A percentile compares a stretch with the other conserved stretches of the same genome.
Conservation (phyloP, 2,329 filamentous ascomycete species). For the Gremmenia infestans region DNA sequence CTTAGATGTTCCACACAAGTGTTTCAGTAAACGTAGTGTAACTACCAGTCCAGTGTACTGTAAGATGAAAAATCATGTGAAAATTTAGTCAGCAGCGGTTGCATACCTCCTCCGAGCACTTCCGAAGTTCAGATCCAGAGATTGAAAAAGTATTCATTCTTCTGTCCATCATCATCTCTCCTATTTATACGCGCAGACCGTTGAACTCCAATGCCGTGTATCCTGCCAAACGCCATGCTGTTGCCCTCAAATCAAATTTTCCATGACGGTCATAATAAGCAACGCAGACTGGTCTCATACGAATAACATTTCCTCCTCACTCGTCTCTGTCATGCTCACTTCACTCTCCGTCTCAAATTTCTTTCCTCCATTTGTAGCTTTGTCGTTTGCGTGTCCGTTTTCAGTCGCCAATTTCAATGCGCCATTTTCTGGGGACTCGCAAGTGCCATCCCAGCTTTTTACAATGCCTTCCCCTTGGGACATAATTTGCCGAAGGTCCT, state of each 20-base stretch:
- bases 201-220: not conserved
- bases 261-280: not conserved
- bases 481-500: not conserved
- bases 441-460: not conserved
- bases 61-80: too few species aligned
- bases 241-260: slow-evolving; percentile 1
- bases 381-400: not conserved
- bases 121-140: too few species aligned
- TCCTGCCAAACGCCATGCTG: slow-evolving; percentile 2
- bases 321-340: slow-evolving; percentile 19
- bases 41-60: too few species aligned
- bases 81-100: too few species aligned
- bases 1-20: too few species aligned
- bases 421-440: not conserved
- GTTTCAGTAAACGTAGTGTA: too few species aligned
- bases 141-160: not conserved
- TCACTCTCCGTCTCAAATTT: slow-evolving; percentile 11
- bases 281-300: slow-evolving; percentile 3
- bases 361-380: not conserved
- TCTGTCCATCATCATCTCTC: not conserved
- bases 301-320: slow-evolving; percentile 24
- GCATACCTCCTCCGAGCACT: too few species aligned
- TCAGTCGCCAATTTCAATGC: not conserved
- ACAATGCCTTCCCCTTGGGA: not conserved
- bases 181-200: not conserved